Percentiles rank a stretch among this genome's conserved stretches.
Conservation (phyloP, 1,139 yeast genomes). For the Suhomyces maxii region DNA sequence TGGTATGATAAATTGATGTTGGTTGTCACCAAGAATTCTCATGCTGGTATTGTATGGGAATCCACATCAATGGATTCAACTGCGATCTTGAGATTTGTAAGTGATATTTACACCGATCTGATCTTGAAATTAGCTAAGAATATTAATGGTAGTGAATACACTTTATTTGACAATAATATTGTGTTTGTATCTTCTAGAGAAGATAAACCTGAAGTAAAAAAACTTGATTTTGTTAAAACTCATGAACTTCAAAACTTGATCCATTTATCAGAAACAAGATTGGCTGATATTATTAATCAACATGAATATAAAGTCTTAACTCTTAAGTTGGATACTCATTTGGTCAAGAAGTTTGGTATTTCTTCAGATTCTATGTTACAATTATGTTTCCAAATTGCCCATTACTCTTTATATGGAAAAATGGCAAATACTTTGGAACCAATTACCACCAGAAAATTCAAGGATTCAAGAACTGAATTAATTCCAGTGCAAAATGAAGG, state of each 20-base stretch:
- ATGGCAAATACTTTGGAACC: conserved; percentile 71
- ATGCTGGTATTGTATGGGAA: conserved; percentile 76
- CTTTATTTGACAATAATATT: conserved; percentile 52
- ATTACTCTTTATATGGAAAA: conserved; percentile 72
- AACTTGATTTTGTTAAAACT: conserved; percentile 52
- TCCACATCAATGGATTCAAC: conserved; percentile 80
- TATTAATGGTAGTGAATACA: conserved; percentile 69
- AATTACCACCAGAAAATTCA: conserved; percentile 66
- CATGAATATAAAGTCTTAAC: conserved; percentile 56
- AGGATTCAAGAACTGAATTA: conserved; percentile 67
- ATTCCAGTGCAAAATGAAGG: conserved; percentile 61
- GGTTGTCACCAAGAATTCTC: conserved; percentile 65
- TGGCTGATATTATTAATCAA: conserved; percentile 73
- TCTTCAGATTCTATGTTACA: conserved; percentile 70
- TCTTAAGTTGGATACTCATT: conserved; percentile 43
- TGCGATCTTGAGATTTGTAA: conserved; percentile 67
- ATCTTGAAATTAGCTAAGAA: conserved; percentile 69
- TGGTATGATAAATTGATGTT: conserved; percentile 80
- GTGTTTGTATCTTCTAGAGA: conserved; percentile 40
- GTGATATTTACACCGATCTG: conserved; percentile 75
- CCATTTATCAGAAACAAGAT: conserved; percentile 71
- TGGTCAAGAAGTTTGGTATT: conserved; percentile 52
- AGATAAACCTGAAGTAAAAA: conserved; percentile 43
- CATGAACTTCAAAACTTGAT: conserved; percentile 48
- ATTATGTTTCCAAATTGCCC: conserved; percentile 65